phyloP scores from a whole-genome alignment of 1,284 basidiomycete genomes.

The Ceratobasidium papillatum region DNA sequence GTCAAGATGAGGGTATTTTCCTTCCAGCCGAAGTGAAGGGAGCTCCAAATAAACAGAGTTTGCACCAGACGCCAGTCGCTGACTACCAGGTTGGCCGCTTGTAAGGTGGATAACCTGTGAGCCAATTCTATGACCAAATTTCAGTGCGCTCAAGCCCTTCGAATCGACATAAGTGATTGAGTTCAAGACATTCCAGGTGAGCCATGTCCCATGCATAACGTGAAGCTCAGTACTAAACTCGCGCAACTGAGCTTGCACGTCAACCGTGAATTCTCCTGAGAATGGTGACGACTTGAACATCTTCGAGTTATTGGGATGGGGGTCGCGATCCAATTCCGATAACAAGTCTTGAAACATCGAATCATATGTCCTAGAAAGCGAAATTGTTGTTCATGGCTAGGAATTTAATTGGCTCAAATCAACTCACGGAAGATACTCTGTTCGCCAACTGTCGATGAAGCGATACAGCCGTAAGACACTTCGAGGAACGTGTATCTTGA shows the following conservation, averaged over 20 bases:
- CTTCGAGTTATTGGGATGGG: neutral
- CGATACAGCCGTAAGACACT: constrained; percentile 79
- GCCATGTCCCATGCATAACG: constrained; percentile 85
- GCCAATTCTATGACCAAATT: constrained; percentile 70
- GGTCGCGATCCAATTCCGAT: constrained; percentile 60
- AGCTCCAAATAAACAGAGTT: constrained; percentile 66
- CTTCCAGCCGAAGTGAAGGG: constrained; percentile 69
- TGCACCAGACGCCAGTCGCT: constrained; percentile 59
- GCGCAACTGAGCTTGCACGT: constrained; percentile 57
- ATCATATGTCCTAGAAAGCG: constrained; percentile 51
- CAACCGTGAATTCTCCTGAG: constrained; percentile 35
- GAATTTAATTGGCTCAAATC: neutral
- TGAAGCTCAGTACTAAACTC: constrained; percentile 66
- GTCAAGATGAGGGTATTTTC: constrained; percentile 61
- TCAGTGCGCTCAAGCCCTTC: constrained; percentile 46
- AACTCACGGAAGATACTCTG: constrained; percentile 69
- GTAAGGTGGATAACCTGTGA: constrained; percentile 63
- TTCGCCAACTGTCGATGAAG: constrained; percentile 80
- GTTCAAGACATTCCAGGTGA: constrained; percentile 71
- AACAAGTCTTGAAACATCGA: constrained; percentile 69
- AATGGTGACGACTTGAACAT: constrained; percentile 16
- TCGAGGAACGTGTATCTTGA: constrained; percentile 63
- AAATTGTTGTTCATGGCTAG: neutral
- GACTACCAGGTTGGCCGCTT: constrained; percentile 49
- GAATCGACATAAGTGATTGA: constrained; percentile 59